Evolutionary conservation across 2,329 filamentous ascomycete genomes (phyloP).

Genomic region (Neocatenulostroma microsporum): DNA sequence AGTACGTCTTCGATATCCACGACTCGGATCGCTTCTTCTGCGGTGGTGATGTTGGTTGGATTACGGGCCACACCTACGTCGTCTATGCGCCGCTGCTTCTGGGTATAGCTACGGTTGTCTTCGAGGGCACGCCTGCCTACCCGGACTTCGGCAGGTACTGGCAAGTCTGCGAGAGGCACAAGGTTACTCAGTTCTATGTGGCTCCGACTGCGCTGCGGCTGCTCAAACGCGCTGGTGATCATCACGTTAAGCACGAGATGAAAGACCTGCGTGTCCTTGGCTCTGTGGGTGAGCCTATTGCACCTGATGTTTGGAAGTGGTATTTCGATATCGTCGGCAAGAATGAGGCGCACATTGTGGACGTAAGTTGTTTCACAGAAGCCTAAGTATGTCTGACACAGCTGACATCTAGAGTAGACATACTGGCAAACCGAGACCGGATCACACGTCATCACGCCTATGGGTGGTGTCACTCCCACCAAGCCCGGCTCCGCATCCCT

Average conservation of each 20-base stretch:
- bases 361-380: too few relatives aligned
- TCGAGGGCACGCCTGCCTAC: constrained; percentile 95
- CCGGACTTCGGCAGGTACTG: constrained; percentile 98
- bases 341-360: constrained; percentile 85
- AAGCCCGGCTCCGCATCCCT: constrained; percentile 94
- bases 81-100: constrained; percentile 92
- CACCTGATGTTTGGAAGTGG: constrained; percentile 99
- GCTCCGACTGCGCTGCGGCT: constrained; percentile 88
- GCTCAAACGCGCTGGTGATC: constrained; percentile 88
- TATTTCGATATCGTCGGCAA: constrained; percentile 94
- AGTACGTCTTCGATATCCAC: constrained; percentile 98
- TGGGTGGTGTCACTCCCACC: constrained; percentile 88
- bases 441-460: constrained; percentile 87
- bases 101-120: constrained; percentile 90
- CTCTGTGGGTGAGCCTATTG: constrained; percentile 95
- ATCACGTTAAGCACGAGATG: constrained; percentile 87
- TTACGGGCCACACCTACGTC: constrained; percentile 96
- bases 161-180: constrained; percentile 94
- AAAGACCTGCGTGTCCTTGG: constrained; percentile 81
- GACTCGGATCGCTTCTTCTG: constrained; percentile 92
- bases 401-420: constrained; percentile 51
- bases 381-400: too few relatives aligned
- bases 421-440: constrained; percentile 99
- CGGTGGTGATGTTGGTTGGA: constrained; percentile 97
- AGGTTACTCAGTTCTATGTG: constrained; percentile 96